These are phyloP conservation scores for Paramyrothecium roridum DNA, from an alignment of 2,329 filamentous ascomycete genomes.

Conservation along the genomic window DNA sequence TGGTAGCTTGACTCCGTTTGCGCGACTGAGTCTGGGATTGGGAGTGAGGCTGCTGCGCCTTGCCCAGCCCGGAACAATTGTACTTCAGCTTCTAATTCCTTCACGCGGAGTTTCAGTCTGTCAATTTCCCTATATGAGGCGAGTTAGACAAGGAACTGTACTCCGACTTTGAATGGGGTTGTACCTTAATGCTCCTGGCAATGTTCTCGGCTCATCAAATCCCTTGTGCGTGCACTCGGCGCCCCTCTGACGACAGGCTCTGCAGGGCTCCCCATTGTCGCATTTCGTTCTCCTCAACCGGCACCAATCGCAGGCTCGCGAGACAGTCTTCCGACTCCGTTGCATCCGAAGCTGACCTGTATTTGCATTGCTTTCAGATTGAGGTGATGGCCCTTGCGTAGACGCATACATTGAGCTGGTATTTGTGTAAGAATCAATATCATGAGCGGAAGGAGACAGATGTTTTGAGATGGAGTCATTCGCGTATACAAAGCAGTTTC, in stretches of 20 bases:
- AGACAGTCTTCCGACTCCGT: conserved; percentile 16
- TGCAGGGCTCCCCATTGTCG: conserved; percentile 31
- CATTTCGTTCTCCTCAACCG: conserved; percentile 34
- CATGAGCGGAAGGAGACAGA: no score
- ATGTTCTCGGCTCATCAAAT: conserved; percentile 22
- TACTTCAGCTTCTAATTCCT: conserved; percentile 25
- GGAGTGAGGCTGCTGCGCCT: conserved; percentile 1
- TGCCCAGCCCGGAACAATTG: not conserved
- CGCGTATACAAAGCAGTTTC: no score
- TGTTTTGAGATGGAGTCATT: no score
- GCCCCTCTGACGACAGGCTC: conserved; percentile 27
- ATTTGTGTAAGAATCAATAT: no score
- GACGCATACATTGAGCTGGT: not conserved
- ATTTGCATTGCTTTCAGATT: not conserved
- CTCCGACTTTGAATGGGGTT: not conserved
- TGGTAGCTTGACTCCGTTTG: not conserved
- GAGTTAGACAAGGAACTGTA: not conserved
- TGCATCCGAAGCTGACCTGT: not conserved
- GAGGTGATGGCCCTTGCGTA: not conserved
- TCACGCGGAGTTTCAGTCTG: conserved; percentile 23
- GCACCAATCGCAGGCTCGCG: conserved; percentile 33
- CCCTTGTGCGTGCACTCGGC: conserved; percentile 26
- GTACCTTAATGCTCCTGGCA: conserved; percentile 14
- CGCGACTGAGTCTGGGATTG: conserved; percentile 6
- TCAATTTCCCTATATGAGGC: conserved; percentile 26